Base-by-base conservation (phyloP, 2,329 filamentous ascomycete species). In the Fusarium abutilonis region DNA sequence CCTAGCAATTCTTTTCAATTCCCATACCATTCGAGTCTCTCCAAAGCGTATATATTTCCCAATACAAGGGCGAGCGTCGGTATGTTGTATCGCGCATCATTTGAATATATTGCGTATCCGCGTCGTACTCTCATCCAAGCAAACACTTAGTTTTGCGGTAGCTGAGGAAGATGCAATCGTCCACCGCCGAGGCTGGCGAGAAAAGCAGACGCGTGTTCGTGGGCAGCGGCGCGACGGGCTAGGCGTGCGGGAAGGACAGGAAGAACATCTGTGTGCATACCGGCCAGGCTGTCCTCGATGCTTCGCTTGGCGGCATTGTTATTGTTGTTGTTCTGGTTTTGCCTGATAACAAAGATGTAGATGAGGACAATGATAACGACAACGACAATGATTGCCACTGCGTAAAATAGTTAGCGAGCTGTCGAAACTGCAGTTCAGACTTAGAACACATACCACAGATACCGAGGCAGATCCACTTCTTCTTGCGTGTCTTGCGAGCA, bases 381-480 rank as follows among this genome's bases (percentile, higher is more conserved):
- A 42, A 87, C 75, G 48, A 81, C 67, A 40, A 87, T 75, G 46
- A 87, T 84, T 44, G 76, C 74, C 40, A 86, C 82, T 84, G 54
- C 14, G 13, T 32, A 19, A n/a, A 19, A 47, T 10, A 50, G 66
- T 77, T 66, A 79, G 72, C 17, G 49, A 52, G 17, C 21, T 9
- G 34, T 15, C 43, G n/a, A 34, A 3, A 1, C 14, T 4, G 14
- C 19, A 10, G 6, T 15, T 15, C 13, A n/a, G 9, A 6, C 13
- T 21, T 11, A 29, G 15, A 17, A 55, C 17, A 72, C 84, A 68
- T 80, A 86, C 84, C 79, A 69, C 83, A 79, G 72, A 97, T 92
- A 71, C 89, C 88, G 68, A 97, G 79, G 82, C 93, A 97, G 75
- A 91, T 93, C 93, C 93, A 97, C 90, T 97, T 97, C 92, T 96